Percentiles rank a stretch among this genome's conserved stretches.
These are phyloP conservation scores for Lactifluus rugatus DNA, from an alignment of 768 basidiomycete genomes.

Conservation along the genomic window DNA sequence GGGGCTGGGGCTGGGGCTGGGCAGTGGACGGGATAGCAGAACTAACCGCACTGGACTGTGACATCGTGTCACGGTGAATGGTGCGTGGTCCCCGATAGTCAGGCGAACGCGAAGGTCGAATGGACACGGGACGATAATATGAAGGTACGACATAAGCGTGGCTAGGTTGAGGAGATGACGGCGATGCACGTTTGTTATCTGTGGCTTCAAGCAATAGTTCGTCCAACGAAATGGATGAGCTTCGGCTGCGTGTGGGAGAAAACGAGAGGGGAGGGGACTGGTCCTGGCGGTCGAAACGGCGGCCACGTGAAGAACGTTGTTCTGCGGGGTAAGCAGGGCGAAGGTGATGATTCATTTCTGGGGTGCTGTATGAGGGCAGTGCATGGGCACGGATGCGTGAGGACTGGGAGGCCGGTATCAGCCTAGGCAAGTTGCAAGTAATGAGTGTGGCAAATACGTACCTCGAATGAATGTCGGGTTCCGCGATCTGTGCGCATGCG, in stretches of 20 bases:
- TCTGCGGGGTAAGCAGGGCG: constrained; percentile 23
- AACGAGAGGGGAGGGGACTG: constrained; percentile 24
- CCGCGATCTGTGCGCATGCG: constrained; percentile 33
- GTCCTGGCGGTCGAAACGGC: constrained; percentile 18
- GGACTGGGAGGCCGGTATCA: constrained; percentile 9
- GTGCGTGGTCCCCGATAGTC: constrained; percentile 9
- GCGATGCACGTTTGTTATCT: constrained; percentile 28
- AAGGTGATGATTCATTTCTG: constrained; percentile 19
- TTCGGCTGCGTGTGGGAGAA: constrained; percentile 29
- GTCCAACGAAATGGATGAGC: constrained; percentile 33
- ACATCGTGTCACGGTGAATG: constrained; percentile 4
- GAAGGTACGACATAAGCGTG: constrained; percentile 27
- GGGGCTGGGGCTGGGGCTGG: constrained; percentile 19
- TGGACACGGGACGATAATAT: constrained; percentile 15
- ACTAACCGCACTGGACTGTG: constrained; percentile 2
- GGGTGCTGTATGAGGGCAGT: constrained; percentile 19
- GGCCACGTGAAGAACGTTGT: constrained; percentile 20
- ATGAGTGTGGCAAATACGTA: constrained; percentile 18
- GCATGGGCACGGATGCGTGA: constrained; percentile 22
- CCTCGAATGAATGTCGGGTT: constrained; percentile 26
- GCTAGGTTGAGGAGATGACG: constrained; percentile 14
- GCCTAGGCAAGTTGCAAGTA: not conserved
- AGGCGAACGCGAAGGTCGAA: constrained; percentile 10
- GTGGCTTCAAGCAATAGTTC: constrained; percentile 40
- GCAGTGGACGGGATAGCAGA: constrained; percentile 15